A percentile compares a stretch with the other conserved stretches of the same genome.
Evolutionary conservation across 2,329 filamentous ascomycete species (phyloP).

Genomic region (Diaporthe longicolla): DNA sequence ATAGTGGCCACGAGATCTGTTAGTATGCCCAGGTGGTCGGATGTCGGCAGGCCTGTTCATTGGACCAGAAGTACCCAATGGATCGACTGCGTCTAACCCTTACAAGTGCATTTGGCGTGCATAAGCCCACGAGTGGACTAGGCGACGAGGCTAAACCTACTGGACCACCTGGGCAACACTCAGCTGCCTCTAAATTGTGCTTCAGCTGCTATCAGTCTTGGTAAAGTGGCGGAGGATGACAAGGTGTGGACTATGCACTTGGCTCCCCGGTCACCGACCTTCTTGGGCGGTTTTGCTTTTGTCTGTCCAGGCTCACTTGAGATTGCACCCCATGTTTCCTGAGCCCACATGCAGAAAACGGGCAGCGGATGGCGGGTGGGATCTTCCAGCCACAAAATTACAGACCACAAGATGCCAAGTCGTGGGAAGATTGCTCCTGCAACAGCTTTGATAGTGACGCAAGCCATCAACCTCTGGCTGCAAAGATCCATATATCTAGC

Average conservation of each 20-base stretch:
- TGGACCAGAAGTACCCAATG: neutral
- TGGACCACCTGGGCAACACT: neutral
- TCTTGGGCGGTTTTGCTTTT: neutral
- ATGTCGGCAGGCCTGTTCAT: conserved; percentile 15
- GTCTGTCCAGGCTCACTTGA: neutral
- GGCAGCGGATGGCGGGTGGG: neutral
- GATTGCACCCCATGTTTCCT: neutral
- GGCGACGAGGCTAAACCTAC: neutral
- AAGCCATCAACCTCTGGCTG: neutral
- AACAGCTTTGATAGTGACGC: neutral
- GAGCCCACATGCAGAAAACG: neutral
- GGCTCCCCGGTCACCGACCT: neutral
- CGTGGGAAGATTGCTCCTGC: neutral
- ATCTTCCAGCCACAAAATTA: neutral
- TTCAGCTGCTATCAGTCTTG: conserved; percentile 13
- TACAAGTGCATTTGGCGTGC: conserved; percentile 2
- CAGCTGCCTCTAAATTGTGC: neutral
- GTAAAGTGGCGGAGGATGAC: neutral
- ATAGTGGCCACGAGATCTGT: conserved; percentile 5
- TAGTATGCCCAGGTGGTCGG: neutral
- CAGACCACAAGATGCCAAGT: conserved; percentile 16
- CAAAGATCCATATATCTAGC: neutral
- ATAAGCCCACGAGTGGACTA: neutral
- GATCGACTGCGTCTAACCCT: neutral
- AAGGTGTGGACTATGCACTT: neutral